A percentile compares a stretch with the other conserved stretches of the same genome.
phyloP scores from a whole-genome alignment of 129 eudicot species.

The Deinandra increscens region DNA sequence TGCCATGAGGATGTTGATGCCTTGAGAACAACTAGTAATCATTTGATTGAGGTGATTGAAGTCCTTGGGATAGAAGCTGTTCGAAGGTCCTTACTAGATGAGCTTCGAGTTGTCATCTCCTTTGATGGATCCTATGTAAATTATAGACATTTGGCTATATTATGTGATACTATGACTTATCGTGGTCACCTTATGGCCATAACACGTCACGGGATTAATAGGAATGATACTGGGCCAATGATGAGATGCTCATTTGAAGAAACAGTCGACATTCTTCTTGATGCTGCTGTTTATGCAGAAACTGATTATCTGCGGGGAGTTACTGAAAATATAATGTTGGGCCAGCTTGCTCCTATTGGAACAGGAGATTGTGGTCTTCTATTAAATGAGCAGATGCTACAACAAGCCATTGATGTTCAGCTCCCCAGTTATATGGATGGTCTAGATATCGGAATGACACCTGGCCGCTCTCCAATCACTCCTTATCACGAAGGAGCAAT shows the following conservation, averaged over 20 bases:
- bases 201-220: constrained; percentile 92
- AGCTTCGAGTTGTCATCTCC: constrained; percentile 90
- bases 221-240: constrained; percentile 95
- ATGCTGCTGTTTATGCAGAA: constrained; percentile 97
- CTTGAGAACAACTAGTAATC: constrained; percentile 84
- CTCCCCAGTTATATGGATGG: constrained; percentile 97
- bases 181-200: constrained; percentile 98
- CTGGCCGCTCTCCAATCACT: too few relatives aligned
- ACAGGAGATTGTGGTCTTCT: constrained; percentile 84
- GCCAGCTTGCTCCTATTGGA: constrained; percentile 98
- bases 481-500: constrained; percentile 74
- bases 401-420: constrained; percentile 87
- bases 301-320: constrained; percentile 84
- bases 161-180: constrained; percentile 96
- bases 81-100: constrained; percentile 79
- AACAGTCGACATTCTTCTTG: constrained; percentile 92
- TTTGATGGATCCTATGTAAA: constrained; percentile 96
- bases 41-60: constrained; percentile 90
- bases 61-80: constrained; percentile 98
- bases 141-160: constrained; percentile 87
- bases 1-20: constrained; percentile 91
- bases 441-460: constrained; percentile 88
- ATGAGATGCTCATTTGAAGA: constrained; percentile 99
- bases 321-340: constrained; percentile 89
- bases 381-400: constrained; percentile 81